These are phyloP conservation scores for Jackrogersella multiformis DNA, from an alignment of 495 filamentous ascomycete genomes.

Conservation along the genomic window DNA sequence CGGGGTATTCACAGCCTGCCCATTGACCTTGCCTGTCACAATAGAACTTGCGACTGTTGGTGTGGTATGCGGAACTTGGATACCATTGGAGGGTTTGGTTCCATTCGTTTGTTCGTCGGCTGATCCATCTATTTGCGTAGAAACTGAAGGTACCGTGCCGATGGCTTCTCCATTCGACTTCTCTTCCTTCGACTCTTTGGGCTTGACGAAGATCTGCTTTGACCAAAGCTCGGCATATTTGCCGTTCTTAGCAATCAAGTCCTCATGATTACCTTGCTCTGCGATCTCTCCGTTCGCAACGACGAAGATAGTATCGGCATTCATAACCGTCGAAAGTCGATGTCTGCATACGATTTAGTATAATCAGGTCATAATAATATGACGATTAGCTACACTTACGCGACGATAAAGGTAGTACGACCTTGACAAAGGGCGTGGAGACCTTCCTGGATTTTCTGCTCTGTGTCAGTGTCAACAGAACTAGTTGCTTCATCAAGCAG, in stretches of 20 bases:
- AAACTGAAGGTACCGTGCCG: slow-evolving; percentile 20
- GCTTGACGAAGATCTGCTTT: slow-evolving; percentile 64
- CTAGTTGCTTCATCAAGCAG: slow-evolving; percentile 67
- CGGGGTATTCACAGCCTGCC: slow-evolving; percentile 41
- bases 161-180: slow-evolving; percentile 25
- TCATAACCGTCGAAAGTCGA: slow-evolving; percentile 75
- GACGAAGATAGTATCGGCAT: slow-evolving; percentile 73
- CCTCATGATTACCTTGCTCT: slow-evolving; percentile 71
- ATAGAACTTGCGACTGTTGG: slow-evolving; percentile 14
- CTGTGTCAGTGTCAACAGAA: slow-evolving; percentile 72
- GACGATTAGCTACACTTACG: slow-evolving; percentile 54
- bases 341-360: slow-evolving; percentile 53
- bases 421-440: slow-evolving; percentile 64
- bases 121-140: slow-evolving; percentile 42
- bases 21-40: slow-evolving; percentile 29
- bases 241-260: slow-evolving; percentile 63
- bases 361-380: not conserved
- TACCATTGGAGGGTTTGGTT: slow-evolving; percentile 42
- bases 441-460: slow-evolving; percentile 75
- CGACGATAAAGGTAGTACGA: slow-evolving; percentile 70
- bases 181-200: slow-evolving; percentile 53
- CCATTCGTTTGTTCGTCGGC: slow-evolving; percentile 43
- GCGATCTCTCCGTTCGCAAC: slow-evolving; percentile 70
- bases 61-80: slow-evolving; percentile 1
- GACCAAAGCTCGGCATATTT: slow-evolving; percentile 73